Percentiles rank a stretch among this genome's conserved stretches.
Evolutionary conservation across 345 rosid species (phyloP).

Genomic region (Erysimum cheiranthoides): DNA sequence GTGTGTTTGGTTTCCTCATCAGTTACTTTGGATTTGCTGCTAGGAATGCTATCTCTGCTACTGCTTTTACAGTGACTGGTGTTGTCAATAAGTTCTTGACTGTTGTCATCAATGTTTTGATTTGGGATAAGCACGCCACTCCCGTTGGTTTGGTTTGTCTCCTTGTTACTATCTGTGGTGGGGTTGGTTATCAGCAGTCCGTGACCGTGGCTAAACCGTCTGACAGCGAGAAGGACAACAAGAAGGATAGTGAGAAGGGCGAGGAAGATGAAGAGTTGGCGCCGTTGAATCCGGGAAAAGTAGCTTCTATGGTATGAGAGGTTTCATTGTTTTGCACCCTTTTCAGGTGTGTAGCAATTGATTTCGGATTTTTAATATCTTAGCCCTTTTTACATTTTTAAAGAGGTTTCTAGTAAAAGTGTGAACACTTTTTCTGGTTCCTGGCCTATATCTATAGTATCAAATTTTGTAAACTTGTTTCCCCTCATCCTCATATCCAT

Average conservation of each 20-base stretch:
- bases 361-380: conserved; percentile 4
- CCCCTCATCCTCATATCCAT: conserved; percentile 9
- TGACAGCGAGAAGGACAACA: conserved; percentile 1
- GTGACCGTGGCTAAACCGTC: conserved; percentile 54
- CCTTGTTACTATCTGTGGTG: conserved; percentile 81
- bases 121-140: conserved; percentile 98
- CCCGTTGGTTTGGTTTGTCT: conserved; percentile 91
- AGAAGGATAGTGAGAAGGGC: conserved; percentile 17
- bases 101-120: conserved; percentile 86
- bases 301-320: conserved; percentile 55
- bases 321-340: conserved; percentile 21
- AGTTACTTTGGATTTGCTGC: conserved; percentile 98
- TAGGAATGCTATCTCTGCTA: conserved; percentile 90
- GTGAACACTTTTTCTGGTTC: not conserved
- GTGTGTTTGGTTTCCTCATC: conserved; percentile 90
- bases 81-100: conserved; percentile 98
- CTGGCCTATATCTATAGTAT: conserved; percentile 27
- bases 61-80: conserved; percentile 96
- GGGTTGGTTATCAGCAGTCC: conserved; percentile 94
- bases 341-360: conserved; percentile 31
- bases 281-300: conserved; percentile 53
- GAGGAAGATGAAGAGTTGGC: conserved; percentile 45
- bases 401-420: conserved; percentile 22
- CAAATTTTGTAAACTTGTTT: conserved; percentile 33
- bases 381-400: conserved; percentile 15